Percentiles rank a stretch among this genome's conserved stretches.
Evolutionary conservation across 2,329 filamentous ascomycete species (phyloP).

Genomic region (Passalora sequoiae): DNA sequence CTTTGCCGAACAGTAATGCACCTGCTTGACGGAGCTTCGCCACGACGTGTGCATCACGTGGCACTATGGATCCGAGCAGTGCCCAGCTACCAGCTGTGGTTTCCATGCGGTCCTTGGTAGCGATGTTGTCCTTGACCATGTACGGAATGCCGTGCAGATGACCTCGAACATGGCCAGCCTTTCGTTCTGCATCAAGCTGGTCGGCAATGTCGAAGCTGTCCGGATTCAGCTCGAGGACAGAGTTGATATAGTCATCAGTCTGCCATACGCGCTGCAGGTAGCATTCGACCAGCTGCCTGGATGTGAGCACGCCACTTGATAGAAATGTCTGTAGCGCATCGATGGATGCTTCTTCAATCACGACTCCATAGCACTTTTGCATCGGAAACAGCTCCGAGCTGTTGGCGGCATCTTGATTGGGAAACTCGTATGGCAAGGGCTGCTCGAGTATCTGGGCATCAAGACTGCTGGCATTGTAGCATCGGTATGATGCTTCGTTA

Average conservation of each 20-base stretch:
- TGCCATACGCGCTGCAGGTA: slow-evolving; percentile 59
- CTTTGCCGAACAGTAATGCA: slow-evolving; percentile 66
- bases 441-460: slow-evolving; percentile 6
- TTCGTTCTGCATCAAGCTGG: slow-evolving; percentile 56
- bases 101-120: slow-evolving; percentile 63
- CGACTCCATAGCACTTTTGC: slow-evolving; percentile 55
- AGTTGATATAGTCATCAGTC: slow-evolving; percentile 62
- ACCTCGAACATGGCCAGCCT: slow-evolving; percentile 52
- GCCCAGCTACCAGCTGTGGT: slow-evolving; percentile 68
- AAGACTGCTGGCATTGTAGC: too few species aligned
- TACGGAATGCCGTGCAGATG: slow-evolving; percentile 72
- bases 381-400: slow-evolving; percentile 54
- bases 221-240: slow-evolving; percentile 59
- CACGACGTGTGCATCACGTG: slow-evolving; percentile 64
- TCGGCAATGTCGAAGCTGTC: slow-evolving; percentile 60
- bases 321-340: slow-evolving; percentile 61
- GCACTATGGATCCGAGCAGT: slow-evolving; percentile 60
- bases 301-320: slow-evolving; percentile 51
- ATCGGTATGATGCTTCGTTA: too few species aligned
- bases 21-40: slow-evolving; percentile 58
- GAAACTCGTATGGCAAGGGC: slow-evolving; percentile 37
- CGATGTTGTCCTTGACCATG: slow-evolving; percentile 69
- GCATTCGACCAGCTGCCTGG: slow-evolving; percentile 56
- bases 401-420: slow-evolving; percentile 26
- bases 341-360: slow-evolving; percentile 64